phyloP scores from a whole-genome alignment of 148 eudicot species.

The Rhododendron williamsianum region DNA sequence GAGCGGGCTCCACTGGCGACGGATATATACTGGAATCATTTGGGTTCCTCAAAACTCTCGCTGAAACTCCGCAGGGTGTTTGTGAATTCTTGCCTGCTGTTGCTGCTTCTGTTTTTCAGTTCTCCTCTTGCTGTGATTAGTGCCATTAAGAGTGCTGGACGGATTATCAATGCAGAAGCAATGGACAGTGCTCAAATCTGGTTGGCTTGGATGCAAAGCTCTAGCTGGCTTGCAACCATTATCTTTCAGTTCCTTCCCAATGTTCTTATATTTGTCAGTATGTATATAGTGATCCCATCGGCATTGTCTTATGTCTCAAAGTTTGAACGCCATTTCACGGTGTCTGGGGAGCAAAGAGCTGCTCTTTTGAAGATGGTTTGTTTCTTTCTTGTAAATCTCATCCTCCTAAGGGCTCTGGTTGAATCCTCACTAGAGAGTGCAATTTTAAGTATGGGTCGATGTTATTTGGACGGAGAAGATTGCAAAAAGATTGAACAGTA shows the following conservation, averaged over 20 bases:
- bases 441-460: constrained; percentile 76
- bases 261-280: constrained; percentile 92
- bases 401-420: constrained; percentile 78
- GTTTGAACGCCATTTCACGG: constrained; percentile 84
- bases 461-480: constrained; percentile 97
- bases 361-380: constrained; percentile 94
- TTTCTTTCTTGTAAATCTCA: constrained; percentile 86
- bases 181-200: constrained; percentile 90
- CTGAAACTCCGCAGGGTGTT: constrained; percentile 64
- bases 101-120: constrained; percentile 88
- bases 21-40: constrained; percentile 92
- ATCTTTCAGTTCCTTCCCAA: constrained; percentile 93
- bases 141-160: constrained; percentile 77
- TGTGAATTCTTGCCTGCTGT: constrained; percentile 71
- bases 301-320: constrained; percentile 82
- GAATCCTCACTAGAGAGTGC: constrained; percentile 87
- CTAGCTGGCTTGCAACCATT: constrained; percentile 87
- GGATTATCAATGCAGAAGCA: constrained; percentile 91
- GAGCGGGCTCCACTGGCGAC: constrained; percentile 92
- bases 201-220: constrained; percentile 85
- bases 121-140: constrained; percentile 88
- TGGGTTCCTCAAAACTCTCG: constrained; percentile 72
- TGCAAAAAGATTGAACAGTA: constrained; percentile 89
- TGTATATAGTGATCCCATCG: constrained; percentile 92
- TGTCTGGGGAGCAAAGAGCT: constrained; percentile 91